Conservation (phyloP, 495 filamentous ascomycete genomes). For the Jackrogersella multiformis region DNA sequence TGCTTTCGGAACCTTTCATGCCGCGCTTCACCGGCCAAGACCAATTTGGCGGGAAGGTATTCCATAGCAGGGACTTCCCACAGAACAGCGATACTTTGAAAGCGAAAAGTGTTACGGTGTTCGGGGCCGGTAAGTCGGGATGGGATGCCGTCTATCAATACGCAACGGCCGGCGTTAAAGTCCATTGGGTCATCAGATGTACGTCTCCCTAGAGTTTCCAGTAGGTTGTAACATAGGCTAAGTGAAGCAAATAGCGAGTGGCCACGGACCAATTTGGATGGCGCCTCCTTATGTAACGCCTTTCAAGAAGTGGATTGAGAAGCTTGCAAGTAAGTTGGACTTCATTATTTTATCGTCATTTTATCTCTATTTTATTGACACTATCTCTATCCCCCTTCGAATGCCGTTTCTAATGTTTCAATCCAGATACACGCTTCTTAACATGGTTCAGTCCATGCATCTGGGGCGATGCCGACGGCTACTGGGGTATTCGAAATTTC, state of each 20-base stretch:
- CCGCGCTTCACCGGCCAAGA: conserved; percentile 52
- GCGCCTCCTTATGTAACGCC: conserved; percentile 62
- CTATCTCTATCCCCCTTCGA: neutral
- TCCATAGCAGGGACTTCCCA: conserved; percentile 69
- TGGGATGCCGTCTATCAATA: conserved; percentile 80
- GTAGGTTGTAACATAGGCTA: neutral
- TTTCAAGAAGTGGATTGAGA: conserved; percentile 54
- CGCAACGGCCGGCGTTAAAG: conserved; percentile 68
- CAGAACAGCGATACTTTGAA: conserved; percentile 47
- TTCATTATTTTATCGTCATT: neutral
- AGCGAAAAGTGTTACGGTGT: conserved; percentile 62
- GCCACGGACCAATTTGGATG: conserved; percentile 80
- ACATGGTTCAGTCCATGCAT: conserved; percentile 59
- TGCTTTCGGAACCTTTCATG: conserved; percentile 52
- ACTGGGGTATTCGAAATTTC: conserved; percentile 54
- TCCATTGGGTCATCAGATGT: conserved; percentile 80
- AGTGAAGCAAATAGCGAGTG: conserved; percentile 58
- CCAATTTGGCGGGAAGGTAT: conserved; percentile 60
- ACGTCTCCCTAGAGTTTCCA: neutral
- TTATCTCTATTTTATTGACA: neutral
- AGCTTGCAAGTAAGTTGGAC: conserved; percentile 68
- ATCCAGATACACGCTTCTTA: conserved; percentile 52
- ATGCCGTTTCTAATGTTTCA: neutral
- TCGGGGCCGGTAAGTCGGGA: conserved; percentile 78
- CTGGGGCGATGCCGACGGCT: conserved; percentile 56